phyloP scores from a whole-genome alignment of 352 stramenopile genomes.

The Phytopythium litorale region DNA sequence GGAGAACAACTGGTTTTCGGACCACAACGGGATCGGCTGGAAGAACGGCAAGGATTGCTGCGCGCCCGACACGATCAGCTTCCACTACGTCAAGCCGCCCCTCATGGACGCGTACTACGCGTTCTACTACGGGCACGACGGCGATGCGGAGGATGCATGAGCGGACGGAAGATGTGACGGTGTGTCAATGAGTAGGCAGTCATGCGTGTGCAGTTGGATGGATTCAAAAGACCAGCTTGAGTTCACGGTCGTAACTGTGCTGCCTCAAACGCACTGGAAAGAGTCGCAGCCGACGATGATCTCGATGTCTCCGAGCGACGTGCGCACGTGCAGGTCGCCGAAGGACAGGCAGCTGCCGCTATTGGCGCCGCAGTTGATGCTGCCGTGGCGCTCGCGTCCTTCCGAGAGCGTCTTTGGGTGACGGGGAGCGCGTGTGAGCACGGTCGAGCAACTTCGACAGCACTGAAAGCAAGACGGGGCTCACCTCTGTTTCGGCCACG shows the following conservation, averaged over 20 bases:
- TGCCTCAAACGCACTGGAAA: conserved; percentile 44
- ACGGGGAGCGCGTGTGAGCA: not conserved
- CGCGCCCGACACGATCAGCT: conserved; percentile 72
- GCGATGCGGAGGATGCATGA: not conserved
- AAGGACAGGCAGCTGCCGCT: conserved; percentile 56
- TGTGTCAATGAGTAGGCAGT: not conserved
- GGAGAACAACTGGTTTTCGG: conserved; percentile 88
- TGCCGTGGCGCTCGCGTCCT: conserved; percentile 39
- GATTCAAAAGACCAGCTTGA: not conserved
- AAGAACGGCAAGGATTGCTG: conserved; percentile 75
- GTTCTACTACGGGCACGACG: conserved; percentile 58
- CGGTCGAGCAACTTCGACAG: not conserved
- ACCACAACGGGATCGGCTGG: conserved; percentile 78
- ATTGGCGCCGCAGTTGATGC: conserved; percentile 62
- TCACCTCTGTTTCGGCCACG: conserved; percentile 29
- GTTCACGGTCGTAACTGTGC: not conserved
- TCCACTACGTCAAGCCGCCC: conserved; percentile 85
- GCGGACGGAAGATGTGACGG: not conserved
- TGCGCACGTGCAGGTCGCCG: conserved; percentile 58
- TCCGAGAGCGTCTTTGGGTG: conserved; percentile 3
- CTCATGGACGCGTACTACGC: conserved; percentile 85
- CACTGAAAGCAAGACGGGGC: conserved; percentile 5
- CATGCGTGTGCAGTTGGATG: not conserved
- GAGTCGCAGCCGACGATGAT: conserved; percentile 67
- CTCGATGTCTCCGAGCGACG: conserved; percentile 59